Evolutionary conservation across 768 basidiomycete genomes (phyloP), one percentile per base, ranked within the genome.

Genomic region (Kwoniella botswanensis): DNA sequence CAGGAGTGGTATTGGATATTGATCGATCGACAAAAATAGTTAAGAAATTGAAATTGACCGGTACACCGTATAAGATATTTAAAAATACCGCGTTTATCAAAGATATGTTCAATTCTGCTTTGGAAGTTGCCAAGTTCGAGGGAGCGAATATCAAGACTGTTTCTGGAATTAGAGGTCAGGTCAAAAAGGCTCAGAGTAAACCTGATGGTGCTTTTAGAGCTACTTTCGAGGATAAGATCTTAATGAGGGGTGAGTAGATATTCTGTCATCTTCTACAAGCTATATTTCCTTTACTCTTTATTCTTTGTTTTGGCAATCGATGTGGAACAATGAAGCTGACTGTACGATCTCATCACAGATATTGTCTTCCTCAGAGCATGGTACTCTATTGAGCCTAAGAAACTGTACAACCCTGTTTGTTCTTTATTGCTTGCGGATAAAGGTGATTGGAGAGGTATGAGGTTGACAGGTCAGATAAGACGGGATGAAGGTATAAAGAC

Each of bases 41-140:
- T 74, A 99, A 99, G 87, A 99, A 98, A 85, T 84, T 99, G 75
- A 99, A 98, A 86, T 86, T 99, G 70, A 98, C 94, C 1, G 97
- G 97, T 41, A 88, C 90, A 42, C 97, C 96, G 26, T 93, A 90
- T 86, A 98, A 98, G 87, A 94, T 98, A 71, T 99, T 92, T 88
- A 98, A 98, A 86, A 99, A 99, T 84, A 99, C 97, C 13, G 97
- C 94, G 2, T 99, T 98, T 84, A 86, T 99, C 76, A 93, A 91
- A 86, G 93, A 97, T 79, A 99, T 99, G 97, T 99, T 99, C 86
- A 90, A 85, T 65, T 90, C 89, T 68, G 90, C 93, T 42, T 87
- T 98, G 42, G 97, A 99, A 84, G 94, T 98, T 13, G 94, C 94
- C 67, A 98, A 97, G 84, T 98, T 99, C 76, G 97, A 99, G 83